Percentiles rank a stretch among this genome's conserved stretches.
Evolutionary conservation across 2,329 filamentous ascomycete species (phyloP).

Genomic region (Fonsecaea erecta): DNA sequence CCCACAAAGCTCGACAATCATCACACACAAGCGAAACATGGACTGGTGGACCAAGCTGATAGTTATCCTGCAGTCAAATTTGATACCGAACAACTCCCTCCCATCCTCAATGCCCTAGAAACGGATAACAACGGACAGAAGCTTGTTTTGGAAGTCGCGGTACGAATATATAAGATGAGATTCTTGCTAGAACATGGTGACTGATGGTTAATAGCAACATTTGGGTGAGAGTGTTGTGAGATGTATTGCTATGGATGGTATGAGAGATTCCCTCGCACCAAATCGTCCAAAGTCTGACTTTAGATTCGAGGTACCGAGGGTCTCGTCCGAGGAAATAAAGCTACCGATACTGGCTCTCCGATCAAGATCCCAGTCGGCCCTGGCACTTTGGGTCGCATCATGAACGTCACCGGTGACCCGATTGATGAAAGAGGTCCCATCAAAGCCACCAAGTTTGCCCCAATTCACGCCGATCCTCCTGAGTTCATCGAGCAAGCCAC

Average conservation of each 20-base stretch:
- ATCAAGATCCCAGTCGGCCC: slow-evolving; percentile 96
- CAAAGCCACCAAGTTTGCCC: slow-evolving; percentile 83
- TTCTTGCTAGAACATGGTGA: slow-evolving; percentile 10
- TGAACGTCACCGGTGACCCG: slow-evolving; percentile 99
- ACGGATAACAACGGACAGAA: slow-evolving; percentile 91
- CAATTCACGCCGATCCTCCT: slow-evolving; percentile 94
- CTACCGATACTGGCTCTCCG: slow-evolving; percentile 85
- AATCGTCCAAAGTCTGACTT: neutral
- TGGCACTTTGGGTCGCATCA: slow-evolving; percentile 95
- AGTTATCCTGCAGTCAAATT: slow-evolving; percentile 77
- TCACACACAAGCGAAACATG: slow-evolving; percentile 28
- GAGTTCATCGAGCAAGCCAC: slow-evolving; percentile 95
- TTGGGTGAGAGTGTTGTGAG: slow-evolving; percentile 98
- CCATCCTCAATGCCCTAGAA: slow-evolving; percentile 96
- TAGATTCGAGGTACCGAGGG: slow-evolving; percentile 83
- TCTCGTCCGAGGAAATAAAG: slow-evolving; percentile 90
- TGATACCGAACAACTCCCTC: slow-evolving; percentile 86
- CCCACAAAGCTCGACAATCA: slow-evolving; percentile 45
- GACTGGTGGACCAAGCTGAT: slow-evolving; percentile 22
- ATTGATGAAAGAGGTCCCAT: slow-evolving; percentile 99
- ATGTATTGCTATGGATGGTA: slow-evolving; percentile 99
- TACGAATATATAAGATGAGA: slow-evolving; percentile 57
- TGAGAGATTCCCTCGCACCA: slow-evolving; percentile 5
- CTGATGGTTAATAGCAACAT: slow-evolving; percentile 75
- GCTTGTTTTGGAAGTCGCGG: slow-evolving; percentile 93